Conservation (phyloP, 768 basidiomycete genomes). For the Solioccasus polychromus region DNA sequence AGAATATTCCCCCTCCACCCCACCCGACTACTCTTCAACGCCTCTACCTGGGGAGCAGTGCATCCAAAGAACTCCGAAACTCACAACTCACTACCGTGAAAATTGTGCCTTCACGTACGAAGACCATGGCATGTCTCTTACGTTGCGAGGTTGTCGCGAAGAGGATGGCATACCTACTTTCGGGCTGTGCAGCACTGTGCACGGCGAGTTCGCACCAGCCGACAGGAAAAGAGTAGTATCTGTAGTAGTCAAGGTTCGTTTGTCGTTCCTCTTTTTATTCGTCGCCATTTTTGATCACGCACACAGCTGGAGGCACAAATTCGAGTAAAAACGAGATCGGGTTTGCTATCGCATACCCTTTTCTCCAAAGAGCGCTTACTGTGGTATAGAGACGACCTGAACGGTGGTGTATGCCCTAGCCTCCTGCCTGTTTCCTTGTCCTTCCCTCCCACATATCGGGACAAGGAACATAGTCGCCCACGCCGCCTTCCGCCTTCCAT, state of each 20-base stretch:
- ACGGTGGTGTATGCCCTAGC: constrained; percentile 22
- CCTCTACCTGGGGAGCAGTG: constrained; percentile 50
- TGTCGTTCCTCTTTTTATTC: neutral
- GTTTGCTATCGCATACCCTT: constrained; percentile 10
- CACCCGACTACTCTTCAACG: constrained; percentile 57
- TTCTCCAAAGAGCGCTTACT: constrained; percentile 24
- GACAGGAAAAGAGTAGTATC: constrained; percentile 27
- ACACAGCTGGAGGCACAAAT: constrained; percentile 26
- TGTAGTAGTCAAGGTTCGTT: constrained; percentile 27
- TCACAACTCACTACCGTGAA: constrained; percentile 7
- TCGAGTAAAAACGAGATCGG: constrained; percentile 13
- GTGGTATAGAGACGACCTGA: constrained; percentile 19
- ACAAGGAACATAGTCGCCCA: constrained; percentile 16
- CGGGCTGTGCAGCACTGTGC: constrained; percentile 28
- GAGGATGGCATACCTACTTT: constrained; percentile 28
- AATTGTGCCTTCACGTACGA: constrained; percentile 30
- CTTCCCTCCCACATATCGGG: constrained; percentile 28
- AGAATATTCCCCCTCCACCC: constrained; percentile 50
- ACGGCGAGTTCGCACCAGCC: constrained; percentile 27
- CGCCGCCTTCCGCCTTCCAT: constrained; percentile 32
- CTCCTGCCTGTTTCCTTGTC: constrained; percentile 29
- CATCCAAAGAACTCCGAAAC: constrained; percentile 46
- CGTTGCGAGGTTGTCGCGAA: constrained; percentile 30
- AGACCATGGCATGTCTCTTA: constrained; percentile 30
- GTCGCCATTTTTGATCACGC: neutral